Percentiles rank a stretch among this genome's conserved stretches.
Evolutionary conservation across 2,329 filamentous ascomycete species (phyloP).

Genomic region (Sarocladiaceae sp.): DNA sequence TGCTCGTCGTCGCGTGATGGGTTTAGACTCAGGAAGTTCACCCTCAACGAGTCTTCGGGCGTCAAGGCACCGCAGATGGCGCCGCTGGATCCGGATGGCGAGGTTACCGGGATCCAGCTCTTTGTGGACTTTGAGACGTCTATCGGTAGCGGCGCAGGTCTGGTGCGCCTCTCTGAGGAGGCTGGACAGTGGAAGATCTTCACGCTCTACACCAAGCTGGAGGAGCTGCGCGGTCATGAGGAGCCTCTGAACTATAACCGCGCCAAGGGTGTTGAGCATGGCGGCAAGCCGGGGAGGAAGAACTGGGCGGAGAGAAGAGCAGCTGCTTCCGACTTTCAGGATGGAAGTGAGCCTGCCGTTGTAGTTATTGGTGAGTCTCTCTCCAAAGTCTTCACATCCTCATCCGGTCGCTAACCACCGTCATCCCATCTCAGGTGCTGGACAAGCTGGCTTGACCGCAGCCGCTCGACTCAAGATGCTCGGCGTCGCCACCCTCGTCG

Average conservation of each 20-base stretch:
- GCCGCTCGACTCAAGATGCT: conserved; percentile 56
- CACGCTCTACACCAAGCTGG: conserved; percentile 55
- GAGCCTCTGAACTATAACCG: conserved; percentile 41
- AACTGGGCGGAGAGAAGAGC: conserved; percentile 55
- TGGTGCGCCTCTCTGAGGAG: conserved; percentile 44
- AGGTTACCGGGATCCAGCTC: conserved; percentile 46
- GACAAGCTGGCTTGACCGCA: conserved; percentile 52
- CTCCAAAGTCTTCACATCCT: background rate
- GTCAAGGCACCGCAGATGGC: too few relatives aligned
- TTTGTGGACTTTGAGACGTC: conserved; percentile 49
- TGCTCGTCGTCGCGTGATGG: conserved; percentile 26
- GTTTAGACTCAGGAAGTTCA: too few relatives aligned
- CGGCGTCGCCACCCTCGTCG: conserved; percentile 46
- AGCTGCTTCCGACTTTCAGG: conserved; percentile 39
- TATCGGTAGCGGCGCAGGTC: conserved; percentile 48
- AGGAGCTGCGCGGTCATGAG: conserved; percentile 46
- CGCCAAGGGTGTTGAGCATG: conserved; percentile 51
- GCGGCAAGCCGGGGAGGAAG: conserved; percentile 40
- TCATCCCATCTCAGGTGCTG: conserved; percentile 37
- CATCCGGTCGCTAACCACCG: background rate
- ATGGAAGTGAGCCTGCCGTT: conserved; percentile 46
- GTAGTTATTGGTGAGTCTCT: conserved; percentile 53
- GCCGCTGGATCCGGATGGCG: too few relatives aligned
- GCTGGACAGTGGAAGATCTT: conserved; percentile 52
- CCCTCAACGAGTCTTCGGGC: too few relatives aligned